Evolutionary conservation across 441 rosid species (phyloP), one percentile per base, ranked within the genome.

Genomic region (Brassica balearica): DNA sequence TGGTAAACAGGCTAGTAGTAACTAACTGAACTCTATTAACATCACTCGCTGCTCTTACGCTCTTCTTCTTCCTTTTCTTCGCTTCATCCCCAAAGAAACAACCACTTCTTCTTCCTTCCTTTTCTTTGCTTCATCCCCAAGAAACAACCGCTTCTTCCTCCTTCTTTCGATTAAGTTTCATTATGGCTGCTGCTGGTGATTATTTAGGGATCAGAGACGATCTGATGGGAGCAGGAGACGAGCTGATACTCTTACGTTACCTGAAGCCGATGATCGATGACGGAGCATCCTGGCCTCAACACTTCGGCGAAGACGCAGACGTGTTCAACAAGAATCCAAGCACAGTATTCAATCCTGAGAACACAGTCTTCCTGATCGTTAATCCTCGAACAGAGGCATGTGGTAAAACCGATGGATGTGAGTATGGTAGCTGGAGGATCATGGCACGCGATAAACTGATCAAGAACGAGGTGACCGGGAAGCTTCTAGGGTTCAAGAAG

Each of bases 401-500:
- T 48, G 55, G 55, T n/a, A 48, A 4, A 48, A 48, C 15, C 55
- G 55, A 48, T 0, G 55, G 55, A 4, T 48, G 17, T 48, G 55
- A 12, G 2, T 48, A 12, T 48, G 55, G 55, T 48, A 3, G 17
- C 55, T 48, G 55, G 55, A 48, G 55, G 55, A 48, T 48, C 55
- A 48, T 48, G 55, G 17, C 17, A 1, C 15, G 55, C 4, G 55
- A 48, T 1, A 48, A 48, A 48, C 6, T 48, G 17, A 48, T 48
- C 15, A 48, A 5, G 55, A 48, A 48, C 55, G 55, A 48, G 55
- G 15, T 3, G 55, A 48, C 55, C 1, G 55, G 55, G 55, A 48
- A 48, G 55, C 15, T 48, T 48, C 55, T 48, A 48, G 55, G 55
- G 55, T 48, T 48, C 17, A 48, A 48, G 55, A 48, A 48, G 55